These are phyloP conservation scores for Apiotrichum mycotoxinovorans DNA, from an alignment of 1,284 basidiomycete genomes.

Conservation along the genomic window DNA sequence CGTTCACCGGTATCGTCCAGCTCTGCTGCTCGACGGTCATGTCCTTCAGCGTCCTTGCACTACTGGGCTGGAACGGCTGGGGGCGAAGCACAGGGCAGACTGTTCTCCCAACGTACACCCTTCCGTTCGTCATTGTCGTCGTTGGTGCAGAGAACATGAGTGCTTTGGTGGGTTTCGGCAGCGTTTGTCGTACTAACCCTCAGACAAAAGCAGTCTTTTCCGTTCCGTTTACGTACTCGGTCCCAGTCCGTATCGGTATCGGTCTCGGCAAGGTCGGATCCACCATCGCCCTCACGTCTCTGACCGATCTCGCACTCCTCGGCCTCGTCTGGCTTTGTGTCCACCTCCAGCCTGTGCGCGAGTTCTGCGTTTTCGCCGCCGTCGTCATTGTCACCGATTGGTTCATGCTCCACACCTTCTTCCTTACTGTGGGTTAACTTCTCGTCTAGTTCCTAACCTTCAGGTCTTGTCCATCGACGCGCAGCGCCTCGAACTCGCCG, in stretches of 20 bases:
- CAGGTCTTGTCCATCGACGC: slow-evolving; percentile 56
- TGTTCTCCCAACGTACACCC: slow-evolving; percentile 56
- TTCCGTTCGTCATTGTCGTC: slow-evolving; percentile 92
- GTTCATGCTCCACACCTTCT: slow-evolving; percentile 62
- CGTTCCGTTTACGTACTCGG: slow-evolving; percentile 82
- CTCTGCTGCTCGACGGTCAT: slow-evolving; percentile 88
- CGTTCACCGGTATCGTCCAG: slow-evolving; percentile 88
- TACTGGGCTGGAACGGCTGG: slow-evolving; percentile 47
- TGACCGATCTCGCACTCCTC: slow-evolving; percentile 78
- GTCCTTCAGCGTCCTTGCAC: slow-evolving; percentile 68
- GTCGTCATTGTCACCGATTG: slow-evolving; percentile 93
- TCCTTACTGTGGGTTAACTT: slow-evolving; percentile 50
- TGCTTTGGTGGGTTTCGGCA: slow-evolving; percentile 62
- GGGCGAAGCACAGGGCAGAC: slow-evolving; percentile 34
- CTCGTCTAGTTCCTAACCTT: background rate
- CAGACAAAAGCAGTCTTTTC: slow-evolving; percentile 84
- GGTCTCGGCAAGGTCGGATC: slow-evolving; percentile 83
- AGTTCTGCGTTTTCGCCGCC: slow-evolving; percentile 90
- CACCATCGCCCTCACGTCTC: slow-evolving; percentile 85
- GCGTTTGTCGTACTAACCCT: background rate
- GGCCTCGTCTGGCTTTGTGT: slow-evolving; percentile 73
- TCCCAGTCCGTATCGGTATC: slow-evolving; percentile 86
- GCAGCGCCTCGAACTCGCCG: slow-evolving; percentile 54
- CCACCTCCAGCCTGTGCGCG: slow-evolving; percentile 70
- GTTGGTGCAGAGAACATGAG: slow-evolving; percentile 98